Base-by-base conservation (phyloP, 495 filamentous ascomycete species). In the Annulohypoxylon bovei region DNA sequence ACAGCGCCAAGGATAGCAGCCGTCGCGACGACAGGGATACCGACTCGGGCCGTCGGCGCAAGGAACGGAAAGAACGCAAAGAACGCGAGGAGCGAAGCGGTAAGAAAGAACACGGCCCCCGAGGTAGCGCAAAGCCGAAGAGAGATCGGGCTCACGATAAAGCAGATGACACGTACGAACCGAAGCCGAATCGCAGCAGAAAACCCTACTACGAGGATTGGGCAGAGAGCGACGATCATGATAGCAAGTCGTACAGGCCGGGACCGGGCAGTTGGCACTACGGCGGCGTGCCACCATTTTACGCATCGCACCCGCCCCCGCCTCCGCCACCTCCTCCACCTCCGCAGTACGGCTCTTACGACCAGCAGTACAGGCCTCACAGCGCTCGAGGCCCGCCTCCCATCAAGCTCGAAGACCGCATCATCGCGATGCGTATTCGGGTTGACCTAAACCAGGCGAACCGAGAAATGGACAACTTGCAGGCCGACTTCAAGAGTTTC, bases 121-220 rank as follows among this genome's bases (percentile, higher is more conserved):
- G 46, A 8, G 23, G 47, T 9, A 33, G 49, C 16, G 28, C 28
- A 20, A 53, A 9, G 14, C 49, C 49, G n/a, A 53, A 20, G n/a
- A 20, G 12, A 20, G 25, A 59, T 14, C 16, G 46, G 4, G 6
- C 46, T 49, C 16, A 59, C 39, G 8, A 18, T 14, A 6, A n/a
- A 18, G 1, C 46, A 64, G 67, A 23, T 8, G 47, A 33, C 14
- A 33, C 33, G 4, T 61, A 65, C 39, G 55, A 40, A 39, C 11
- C 54, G 30, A 65, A 39, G 55, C 54, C 61, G 8, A 65, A 59
- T 14, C 27, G 27, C 0, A 7, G 20, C 5, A 6, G 22, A 11
- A 60, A 54, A 32, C 61, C 67, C 16, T 70, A 70, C 14, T 65
- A 50, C 6, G 67, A 70, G 14, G 23, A 55, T 11, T 70, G 67